Percentiles rank a stretch among this genome's conserved stretches.
Evolutionary conservation across 2,329 filamentous ascomycete species (phyloP).

Genomic region (Neonectria faginata): DNA sequence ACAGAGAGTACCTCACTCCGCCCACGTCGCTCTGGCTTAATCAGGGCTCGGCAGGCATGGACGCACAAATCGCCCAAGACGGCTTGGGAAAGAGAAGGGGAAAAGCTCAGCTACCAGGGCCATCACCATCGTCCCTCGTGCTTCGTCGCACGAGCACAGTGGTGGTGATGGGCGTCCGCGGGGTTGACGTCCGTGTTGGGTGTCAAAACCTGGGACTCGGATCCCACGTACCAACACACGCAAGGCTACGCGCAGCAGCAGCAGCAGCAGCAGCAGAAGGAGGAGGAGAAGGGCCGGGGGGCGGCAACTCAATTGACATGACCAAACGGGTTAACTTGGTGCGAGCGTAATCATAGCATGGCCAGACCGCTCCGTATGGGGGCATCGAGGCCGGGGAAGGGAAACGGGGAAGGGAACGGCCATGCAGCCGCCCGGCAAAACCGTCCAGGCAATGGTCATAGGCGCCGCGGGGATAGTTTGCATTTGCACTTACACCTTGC

Average conservation of each 20-base stretch:
- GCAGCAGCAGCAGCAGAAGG: neutral
- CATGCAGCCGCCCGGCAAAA: conserved; percentile 5
- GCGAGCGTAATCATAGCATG: conserved; percentile 38
- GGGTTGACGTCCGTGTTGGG: conserved; percentile 17
- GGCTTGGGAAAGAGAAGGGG: neutral
- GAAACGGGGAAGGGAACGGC: neutral
- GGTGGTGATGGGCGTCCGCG: conserved; percentile 9
- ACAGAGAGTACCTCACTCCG: neutral
- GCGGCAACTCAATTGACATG: conserved; percentile 1
- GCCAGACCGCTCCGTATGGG: conserved; percentile 13
- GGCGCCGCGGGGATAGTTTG: neutral
- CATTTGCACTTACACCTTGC: neutral
- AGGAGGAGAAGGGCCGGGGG: conserved; percentile 16
- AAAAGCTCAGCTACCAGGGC: neutral
- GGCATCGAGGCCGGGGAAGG: neutral
- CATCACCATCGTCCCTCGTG: neutral
- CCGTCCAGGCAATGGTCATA: neutral
- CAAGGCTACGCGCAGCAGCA: conserved; percentile 22
- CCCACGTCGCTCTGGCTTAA: neutral
- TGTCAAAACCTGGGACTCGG: conserved; percentile 16
- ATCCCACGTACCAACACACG: conserved; percentile 6
- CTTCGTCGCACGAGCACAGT: conserved; percentile 9
- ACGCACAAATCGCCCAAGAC: neutral
- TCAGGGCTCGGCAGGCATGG: conserved; percentile 7
- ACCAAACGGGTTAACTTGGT: conserved; percentile 26